Evolutionary conservation across 768 basidiomycete species (phyloP).

Genomic region (Russula dissimulans): DNA sequence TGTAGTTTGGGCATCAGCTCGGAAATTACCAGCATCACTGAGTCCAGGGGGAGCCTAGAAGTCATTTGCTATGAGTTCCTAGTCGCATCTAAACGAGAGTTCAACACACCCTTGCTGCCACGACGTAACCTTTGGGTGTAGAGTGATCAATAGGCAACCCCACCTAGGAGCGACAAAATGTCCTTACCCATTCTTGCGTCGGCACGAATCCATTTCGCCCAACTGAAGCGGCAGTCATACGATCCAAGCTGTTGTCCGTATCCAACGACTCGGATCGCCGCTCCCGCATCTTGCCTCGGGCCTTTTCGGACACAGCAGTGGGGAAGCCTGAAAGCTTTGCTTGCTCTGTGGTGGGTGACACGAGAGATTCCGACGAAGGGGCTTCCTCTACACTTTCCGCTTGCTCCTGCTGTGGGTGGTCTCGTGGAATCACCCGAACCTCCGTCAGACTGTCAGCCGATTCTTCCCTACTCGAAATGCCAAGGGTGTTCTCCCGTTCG

Average conservation of each 20-base stretch:
- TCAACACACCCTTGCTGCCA: conserved; percentile 87
- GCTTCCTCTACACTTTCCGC: not conserved
- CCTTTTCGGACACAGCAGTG: conserved; percentile 66
- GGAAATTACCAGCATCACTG: conserved; percentile 78
- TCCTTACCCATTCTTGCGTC: conserved; percentile 88
- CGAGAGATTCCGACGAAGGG: conserved; percentile 29
- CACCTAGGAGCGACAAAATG: not conserved
- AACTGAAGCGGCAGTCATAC: conserved; percentile 56
- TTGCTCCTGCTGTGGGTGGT: conserved; percentile 24
- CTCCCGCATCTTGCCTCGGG: conserved; percentile 83
- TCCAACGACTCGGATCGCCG: conserved; percentile 48
- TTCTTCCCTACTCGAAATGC: conserved; percentile 12
- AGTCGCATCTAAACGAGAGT: not conserved
- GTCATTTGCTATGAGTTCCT: not conserved
- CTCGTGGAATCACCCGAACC: conserved; percentile 17
- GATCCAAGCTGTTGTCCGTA: conserved; percentile 47
- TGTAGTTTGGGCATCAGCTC: conserved; percentile 83
- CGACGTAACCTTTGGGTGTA: conserved; percentile 57
- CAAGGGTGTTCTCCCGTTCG: conserved; percentile 38
- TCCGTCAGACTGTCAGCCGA: conserved; percentile 17
- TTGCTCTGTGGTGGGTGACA: conserved; percentile 35
- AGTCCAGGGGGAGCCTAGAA: conserved; percentile 74
- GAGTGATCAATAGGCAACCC: not conserved
- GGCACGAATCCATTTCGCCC: conserved; percentile 91
- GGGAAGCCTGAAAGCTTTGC: conserved; percentile 21